Evolutionary conservation across 1,139 yeast species (phyloP), one percentile per base, ranked within the genome.

Genomic region (Suhomyces bolitotheri): DNA sequence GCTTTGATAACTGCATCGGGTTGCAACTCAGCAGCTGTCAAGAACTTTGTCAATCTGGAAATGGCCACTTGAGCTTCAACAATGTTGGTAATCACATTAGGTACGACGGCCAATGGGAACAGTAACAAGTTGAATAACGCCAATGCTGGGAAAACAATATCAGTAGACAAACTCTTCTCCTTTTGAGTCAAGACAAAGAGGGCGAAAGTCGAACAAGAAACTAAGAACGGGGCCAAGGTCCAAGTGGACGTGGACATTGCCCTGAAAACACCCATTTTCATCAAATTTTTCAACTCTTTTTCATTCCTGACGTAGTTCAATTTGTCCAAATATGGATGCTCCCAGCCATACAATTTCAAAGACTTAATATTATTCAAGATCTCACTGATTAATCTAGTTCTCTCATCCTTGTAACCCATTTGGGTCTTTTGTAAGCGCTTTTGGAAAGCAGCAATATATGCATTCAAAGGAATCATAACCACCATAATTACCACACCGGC

Each of bases 321-420:
- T 50, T 82, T 82, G 19, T 73, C 73, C 51, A 78, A 77, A 58
- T 88, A 92, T 7, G 97, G 96, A 19, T 62, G 62, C 64, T 92
- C 98, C 98, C 98, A 92, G 4, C 95, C 96, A 53, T 92, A 92
- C 33, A 92, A 71, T 60, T 92, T 92, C 60, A 92, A 73, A 4
- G 96, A 86, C 64, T 90, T 92, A 59, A 92, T 89, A 54, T 89
- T 89, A 58, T 88, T 86, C 56, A 92, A 72, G 36, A 92, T 87
- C 59, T 92, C 98, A 40, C 89, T 82, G 41, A 90, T 85, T 33
- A 72, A 62, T 59, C 89, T 58, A 10, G 72, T 62, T 51, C 76
- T 59, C 49, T 68, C 73, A 47, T 71, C 76, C 45, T 71, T 71
- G 48, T 60, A 55, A 32, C 59, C 61, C 76, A 71, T 71, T 52